Conservation (phyloP, 306 rosid genomes). For the Sphenostylis stenocarpa region DNA sequence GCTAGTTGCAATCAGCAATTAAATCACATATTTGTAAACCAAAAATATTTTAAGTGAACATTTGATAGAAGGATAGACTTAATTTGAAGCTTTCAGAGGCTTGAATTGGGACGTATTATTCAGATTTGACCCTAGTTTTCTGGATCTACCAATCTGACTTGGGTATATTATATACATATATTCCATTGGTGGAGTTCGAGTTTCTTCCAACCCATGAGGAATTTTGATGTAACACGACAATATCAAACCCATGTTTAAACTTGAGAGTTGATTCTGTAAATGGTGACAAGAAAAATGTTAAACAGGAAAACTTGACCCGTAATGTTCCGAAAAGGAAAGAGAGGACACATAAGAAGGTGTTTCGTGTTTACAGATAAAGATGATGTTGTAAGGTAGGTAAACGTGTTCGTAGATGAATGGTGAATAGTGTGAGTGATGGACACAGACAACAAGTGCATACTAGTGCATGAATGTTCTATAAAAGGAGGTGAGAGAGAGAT, state of each 20-base stretch:
- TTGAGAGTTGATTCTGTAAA: not conserved
- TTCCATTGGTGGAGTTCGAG: not conserved
- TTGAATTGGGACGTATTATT: not conserved
- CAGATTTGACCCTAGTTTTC: slow-evolving; percentile 36
- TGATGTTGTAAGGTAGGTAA: not conserved
- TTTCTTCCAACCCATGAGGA: not conserved
- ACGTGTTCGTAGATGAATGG: not conserved
- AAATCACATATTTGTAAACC: not conserved
- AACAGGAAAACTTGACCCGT: not conserved
- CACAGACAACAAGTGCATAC: not conserved
- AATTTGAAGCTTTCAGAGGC: slow-evolving; percentile 18
- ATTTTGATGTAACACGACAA: not conserved
- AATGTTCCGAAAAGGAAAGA: not conserved
- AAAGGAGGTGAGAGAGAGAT: not conserved
- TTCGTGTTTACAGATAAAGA: not conserved
- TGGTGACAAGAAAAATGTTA: not conserved
- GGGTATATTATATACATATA: no score
- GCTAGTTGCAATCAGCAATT: not conserved
- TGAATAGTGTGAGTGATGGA: not conserved
- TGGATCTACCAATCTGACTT: slow-evolving; percentile 30
- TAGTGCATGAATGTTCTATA: not conserved
- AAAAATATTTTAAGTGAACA: not conserved
- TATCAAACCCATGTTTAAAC: not conserved
- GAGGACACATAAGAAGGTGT: not conserved
- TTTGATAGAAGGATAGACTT: not conserved